Conservation (phyloP, 192 early-diverging fungal genomes). For the Jimgerdemannia lactiflua region DNA sequence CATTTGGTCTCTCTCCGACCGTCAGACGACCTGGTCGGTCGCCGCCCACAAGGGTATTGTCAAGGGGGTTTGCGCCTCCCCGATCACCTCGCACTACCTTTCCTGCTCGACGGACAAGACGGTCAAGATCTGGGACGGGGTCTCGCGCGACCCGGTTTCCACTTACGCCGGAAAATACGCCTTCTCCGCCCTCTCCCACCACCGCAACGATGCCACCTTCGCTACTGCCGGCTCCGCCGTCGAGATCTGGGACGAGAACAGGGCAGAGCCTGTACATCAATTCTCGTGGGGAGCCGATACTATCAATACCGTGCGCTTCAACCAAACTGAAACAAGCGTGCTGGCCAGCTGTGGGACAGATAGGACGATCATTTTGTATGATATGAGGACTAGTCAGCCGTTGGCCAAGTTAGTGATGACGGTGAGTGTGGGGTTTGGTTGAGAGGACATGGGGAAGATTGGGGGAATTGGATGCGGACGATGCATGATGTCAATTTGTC, state of each 20-base stretch:
- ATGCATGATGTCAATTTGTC: background rate
- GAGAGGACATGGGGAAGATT: background rate
- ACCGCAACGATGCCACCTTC: conserved; percentile 79
- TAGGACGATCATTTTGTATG: conserved; percentile 92
- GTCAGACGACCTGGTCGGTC: conserved; percentile 74
- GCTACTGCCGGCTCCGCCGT: conserved; percentile 85
- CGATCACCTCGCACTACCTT: conserved; percentile 67
- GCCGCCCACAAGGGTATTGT: conserved; percentile 85
- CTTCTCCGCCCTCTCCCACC: conserved; percentile 89
- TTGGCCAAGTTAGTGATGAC: conserved; percentile 82
- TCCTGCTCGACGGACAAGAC: conserved; percentile 94
- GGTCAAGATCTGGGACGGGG: conserved; percentile 87
- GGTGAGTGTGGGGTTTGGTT: conserved; percentile 23
- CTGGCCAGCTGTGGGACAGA: conserved; percentile 93
- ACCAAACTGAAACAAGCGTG: conserved; percentile 94
- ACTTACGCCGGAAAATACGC: conserved; percentile 78
- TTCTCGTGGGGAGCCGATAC: conserved; percentile 96
- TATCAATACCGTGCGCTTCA: conserved; percentile 92
- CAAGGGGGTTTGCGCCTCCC: conserved; percentile 75
- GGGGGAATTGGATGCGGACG: background rate
- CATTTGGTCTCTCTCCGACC: conserved; percentile 82
- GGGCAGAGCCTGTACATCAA: conserved; percentile 79
- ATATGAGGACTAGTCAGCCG: conserved; percentile 85
- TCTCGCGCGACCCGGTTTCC: conserved; percentile 53
- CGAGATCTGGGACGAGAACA: conserved; percentile 92